phyloP scores from a whole-genome alignment of 176 grass and related monocot genomes.

The Avena sativa region DNA sequence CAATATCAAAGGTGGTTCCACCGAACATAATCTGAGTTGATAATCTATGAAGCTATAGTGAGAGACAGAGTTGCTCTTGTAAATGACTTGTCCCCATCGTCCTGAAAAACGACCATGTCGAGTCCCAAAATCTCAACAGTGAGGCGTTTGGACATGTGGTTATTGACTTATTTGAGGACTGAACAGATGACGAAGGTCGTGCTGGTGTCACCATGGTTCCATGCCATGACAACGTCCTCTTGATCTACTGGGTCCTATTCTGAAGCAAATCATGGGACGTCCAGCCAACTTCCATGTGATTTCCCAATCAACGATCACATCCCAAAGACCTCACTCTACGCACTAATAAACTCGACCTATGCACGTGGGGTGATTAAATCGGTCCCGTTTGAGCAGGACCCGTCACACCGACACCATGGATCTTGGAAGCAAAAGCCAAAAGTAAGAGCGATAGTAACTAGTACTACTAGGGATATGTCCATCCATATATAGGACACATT shows the following conservation, averaged over 20 bases:
- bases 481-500: not conserved
- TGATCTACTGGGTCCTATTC: not conserved
- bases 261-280: not conserved
- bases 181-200: not conserved
- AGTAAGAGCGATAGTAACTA: not conserved
- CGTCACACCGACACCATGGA: too few relatives aligned
- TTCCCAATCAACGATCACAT: not conserved
- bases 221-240: not conserved
- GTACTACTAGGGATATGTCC: not conserved
- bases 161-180: not conserved
- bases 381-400: not conserved
- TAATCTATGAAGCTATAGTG: not conserved
- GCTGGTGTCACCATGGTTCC: not conserved
- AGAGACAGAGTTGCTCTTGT: not conserved
- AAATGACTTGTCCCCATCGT: not conserved
- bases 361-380: not conserved
- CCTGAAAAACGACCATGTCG: not conserved
- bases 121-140: not conserved
- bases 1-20: not conserved
- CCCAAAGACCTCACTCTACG: not conserved
- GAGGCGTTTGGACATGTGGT: not conserved
- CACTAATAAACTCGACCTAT: not conserved
- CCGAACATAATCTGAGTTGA: not conserved
- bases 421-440: not conserved
- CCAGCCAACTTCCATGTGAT: not conserved